Conservation (phyloP, 2,329 filamentous ascomycete genomes). For the Cordyceps cicadae region DNA sequence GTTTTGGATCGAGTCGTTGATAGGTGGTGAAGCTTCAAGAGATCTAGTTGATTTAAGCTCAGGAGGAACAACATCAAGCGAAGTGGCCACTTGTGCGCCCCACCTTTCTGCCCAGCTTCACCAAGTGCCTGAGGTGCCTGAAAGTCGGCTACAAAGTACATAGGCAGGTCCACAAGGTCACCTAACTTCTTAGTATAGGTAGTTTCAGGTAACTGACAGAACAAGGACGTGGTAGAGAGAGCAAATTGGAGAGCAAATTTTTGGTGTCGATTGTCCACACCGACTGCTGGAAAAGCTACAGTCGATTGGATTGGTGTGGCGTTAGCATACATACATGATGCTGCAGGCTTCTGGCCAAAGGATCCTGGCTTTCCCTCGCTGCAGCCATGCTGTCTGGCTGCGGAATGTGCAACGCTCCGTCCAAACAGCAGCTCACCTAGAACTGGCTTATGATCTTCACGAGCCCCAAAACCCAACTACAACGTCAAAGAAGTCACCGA, state of each 20-base stretch:
- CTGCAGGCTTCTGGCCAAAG: not conserved
- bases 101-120: conserved; percentile 3
- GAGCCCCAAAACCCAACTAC: conserved; percentile 39
- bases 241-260: not conserved
- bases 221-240: not conserved
- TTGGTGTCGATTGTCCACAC: not conserved
- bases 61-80: conserved; percentile 3
- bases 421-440: not conserved
- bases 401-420: not conserved
- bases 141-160: no score
- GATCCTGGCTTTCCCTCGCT: not conserved
- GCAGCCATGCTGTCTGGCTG: not conserved
- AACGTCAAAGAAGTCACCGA: conserved; percentile 45
- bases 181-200: no score
- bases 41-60: not conserved
- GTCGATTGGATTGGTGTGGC: not conserved
- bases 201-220: no score
- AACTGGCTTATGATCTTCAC: conserved; percentile 59
- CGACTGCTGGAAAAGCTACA: not conserved
- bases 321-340: not conserved
- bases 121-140: not conserved
- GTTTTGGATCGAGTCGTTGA: not conserved
- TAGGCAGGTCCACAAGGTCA: no score
- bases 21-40: not conserved
- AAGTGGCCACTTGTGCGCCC: conserved; percentile 1